A percentile compares a stretch with the other conserved stretches of the same genome.
phyloP scores from a whole-genome alignment of 352 stramenopile genomes.

The Phytopythium chamaehyphon region DNA sequence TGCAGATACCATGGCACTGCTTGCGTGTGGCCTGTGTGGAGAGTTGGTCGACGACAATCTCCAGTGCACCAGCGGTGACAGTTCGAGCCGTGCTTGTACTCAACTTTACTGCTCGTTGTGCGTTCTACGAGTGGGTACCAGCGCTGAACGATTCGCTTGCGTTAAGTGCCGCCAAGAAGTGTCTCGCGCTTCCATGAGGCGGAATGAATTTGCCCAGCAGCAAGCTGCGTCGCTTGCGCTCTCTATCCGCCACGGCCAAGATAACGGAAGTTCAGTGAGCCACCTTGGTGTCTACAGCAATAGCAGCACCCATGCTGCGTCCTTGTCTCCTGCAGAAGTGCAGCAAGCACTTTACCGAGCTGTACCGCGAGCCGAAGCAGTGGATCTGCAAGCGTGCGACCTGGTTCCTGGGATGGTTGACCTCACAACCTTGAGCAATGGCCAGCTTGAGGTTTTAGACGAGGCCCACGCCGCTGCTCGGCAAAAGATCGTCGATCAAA shows the following conservation, averaged over 20 bases:
- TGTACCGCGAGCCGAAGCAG: conserved; percentile 28
- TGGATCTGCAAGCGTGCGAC: conserved; percentile 42
- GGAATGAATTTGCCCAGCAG: conserved; percentile 59
- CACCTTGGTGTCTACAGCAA: too few species aligned
- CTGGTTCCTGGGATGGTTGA: conserved; percentile 41
- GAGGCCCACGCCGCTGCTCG: conserved; percentile 51
- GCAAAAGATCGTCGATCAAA: conserved; percentile 55
- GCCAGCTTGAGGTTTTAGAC: conserved; percentile 73
- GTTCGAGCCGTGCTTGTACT: conserved; percentile 27
- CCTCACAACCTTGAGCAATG: conserved; percentile 55
- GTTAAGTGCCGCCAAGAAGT: conserved; percentile 49
- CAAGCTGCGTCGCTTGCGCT: conserved; percentile 54
- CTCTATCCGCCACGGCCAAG: conserved; percentile 15
- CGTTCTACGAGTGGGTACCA: conserved; percentile 24
- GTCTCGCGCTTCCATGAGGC: conserved; percentile 34
- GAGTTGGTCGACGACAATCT: conserved; percentile 74
- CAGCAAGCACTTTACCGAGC: conserved; percentile 30
- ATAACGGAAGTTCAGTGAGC: not conserved
- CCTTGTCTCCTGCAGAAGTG: conserved; percentile 42
- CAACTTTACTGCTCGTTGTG: conserved; percentile 74
- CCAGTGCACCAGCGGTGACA: conserved; percentile 41
- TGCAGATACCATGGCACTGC: conserved; percentile 39
- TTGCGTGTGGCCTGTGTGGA: conserved; percentile 70
- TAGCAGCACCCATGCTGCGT: conserved; percentile 2
- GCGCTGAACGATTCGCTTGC: conserved; percentile 35